Conservation (phyloP, 192 early-diverging fungal species). For the Rhizophagus sp. region DNA sequence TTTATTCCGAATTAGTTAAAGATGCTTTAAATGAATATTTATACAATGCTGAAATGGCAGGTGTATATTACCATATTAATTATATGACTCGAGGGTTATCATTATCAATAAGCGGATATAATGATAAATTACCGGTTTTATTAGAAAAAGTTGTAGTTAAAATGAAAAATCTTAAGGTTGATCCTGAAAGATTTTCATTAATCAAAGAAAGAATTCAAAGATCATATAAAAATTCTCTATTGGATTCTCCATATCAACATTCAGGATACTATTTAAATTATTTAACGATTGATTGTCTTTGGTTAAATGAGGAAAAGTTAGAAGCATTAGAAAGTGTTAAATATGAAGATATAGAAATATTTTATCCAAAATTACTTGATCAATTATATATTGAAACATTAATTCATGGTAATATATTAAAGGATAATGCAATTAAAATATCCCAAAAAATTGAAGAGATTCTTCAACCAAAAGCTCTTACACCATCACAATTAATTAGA, state of each 20-base stretch:
- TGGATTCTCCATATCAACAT: constrained; percentile 80
- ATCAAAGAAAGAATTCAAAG: constrained; percentile 78
- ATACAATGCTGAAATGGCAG: constrained; percentile 89
- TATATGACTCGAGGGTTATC: constrained; percentile 69
- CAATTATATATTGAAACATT: constrained; percentile 76
- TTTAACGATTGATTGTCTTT: constrained; percentile 77
- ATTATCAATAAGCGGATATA: constrained; percentile 82
- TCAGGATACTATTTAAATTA: constrained; percentile 77
- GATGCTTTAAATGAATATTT: constrained; percentile 85
- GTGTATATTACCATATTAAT: constrained; percentile 74
- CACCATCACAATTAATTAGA: constrained; percentile 54
- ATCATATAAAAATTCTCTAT: constrained; percentile 74
- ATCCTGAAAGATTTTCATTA: constrained; percentile 72
- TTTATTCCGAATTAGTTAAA: constrained; percentile 79
- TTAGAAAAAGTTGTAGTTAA: constrained; percentile 69
- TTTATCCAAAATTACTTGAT: constrained; percentile 72
- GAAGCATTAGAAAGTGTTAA: constrained; percentile 70
- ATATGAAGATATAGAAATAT: constrained; percentile 71
- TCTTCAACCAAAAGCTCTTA: constrained; percentile 61
- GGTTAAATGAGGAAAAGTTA: constrained; percentile 80
- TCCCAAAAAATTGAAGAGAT: constrained; percentile 57
- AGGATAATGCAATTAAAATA: constrained; percentile 64
- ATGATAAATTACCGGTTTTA: constrained; percentile 79
- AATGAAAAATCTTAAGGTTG: constrained; percentile 64
- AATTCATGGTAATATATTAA: constrained; percentile 82